Base-by-base conservation (phyloP, 75 land plant genomes). In the Isoetes taiwanensis region DNA sequence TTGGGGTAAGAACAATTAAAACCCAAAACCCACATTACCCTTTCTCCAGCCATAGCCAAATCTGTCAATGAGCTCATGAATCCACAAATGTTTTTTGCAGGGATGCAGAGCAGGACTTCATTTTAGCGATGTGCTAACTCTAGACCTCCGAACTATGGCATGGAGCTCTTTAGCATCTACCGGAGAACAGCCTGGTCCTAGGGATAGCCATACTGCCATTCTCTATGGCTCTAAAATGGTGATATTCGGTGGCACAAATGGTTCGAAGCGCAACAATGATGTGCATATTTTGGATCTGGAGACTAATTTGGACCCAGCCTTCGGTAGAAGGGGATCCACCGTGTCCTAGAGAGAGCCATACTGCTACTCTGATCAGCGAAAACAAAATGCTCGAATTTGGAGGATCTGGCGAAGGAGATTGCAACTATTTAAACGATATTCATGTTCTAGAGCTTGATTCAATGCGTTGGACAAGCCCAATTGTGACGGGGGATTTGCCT, bases 91-190 rank as follows among this genome's bases (percentile, higher is more conserved):
- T 30, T 23, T 2, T 17, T 43, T 43, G 9, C 55, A 83, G 86
- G 86, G 86, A 30, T 83, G 86, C 55, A 72, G 86, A 60, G 86
- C 82, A 11, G 83, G 86, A 0, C 32, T 79, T 62, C 86, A 83
- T 58, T 83, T 79, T 62, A 71, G 77, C 25, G 86, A 83, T 56
- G 80, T 83, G 5, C 76, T 83, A 0, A 46, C 63, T 16, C 63
- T 79, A 2, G 61, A 83, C 57, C 79, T 83, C n/a, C 43, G 64
- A 12, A 79, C 74, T 33, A 83, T 76, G 83, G 35, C 57, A 0
- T 83, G 86, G 83, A 73, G 35, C 67, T 53, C 68, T 2, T 64
- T 83, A 2, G 61, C 34, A 1, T 75, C 81, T 0, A 66, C 68
- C 0, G 83, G 83, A 3, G 66, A 70, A n/a, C 63, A 67, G 2